These are phyloP conservation scores for Candida caryicola DNA, from an alignment of 805 yeast genomes.

Conservation along the genomic window DNA sequence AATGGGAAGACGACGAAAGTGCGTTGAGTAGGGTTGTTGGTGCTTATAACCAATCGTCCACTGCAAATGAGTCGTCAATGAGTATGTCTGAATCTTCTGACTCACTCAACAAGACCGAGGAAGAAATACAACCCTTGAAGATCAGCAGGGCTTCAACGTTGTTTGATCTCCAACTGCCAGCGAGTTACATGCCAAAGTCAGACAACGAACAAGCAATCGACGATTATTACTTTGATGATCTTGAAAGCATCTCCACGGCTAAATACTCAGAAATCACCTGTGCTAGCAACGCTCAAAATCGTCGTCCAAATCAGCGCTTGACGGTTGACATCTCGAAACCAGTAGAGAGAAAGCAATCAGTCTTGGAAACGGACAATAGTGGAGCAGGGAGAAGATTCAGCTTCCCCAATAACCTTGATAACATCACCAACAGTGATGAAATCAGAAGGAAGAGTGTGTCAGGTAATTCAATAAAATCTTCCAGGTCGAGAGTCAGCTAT, in stretches of 20 bases:
- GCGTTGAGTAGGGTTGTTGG: not conserved
- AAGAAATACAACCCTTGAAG: constrained; percentile 14
- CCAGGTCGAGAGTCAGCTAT: constrained; percentile 7
- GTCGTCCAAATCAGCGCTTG: too few relatives aligned
- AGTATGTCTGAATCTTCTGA: not conserved
- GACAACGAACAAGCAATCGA: constrained; percentile 4
- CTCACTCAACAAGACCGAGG: not conserved
- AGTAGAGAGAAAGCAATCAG: not conserved
- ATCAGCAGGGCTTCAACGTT: constrained; percentile 10
- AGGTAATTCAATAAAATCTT: constrained; percentile 6
- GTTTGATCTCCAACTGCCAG: not conserved
- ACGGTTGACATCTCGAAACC: too few relatives aligned
- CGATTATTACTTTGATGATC: constrained; percentile 10
- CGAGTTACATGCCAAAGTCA: not conserved
- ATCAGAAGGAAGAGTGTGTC: not conserved
- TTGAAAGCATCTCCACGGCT: constrained; percentile 10
- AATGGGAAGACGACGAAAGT: not conserved
- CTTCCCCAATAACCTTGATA: constrained; percentile 34
- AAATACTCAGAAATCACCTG: constrained; percentile 11
- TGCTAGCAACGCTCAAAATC: not conserved
- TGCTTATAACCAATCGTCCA: too few relatives aligned
- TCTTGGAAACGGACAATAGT: constrained; percentile 25
- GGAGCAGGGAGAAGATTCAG: constrained; percentile 37
- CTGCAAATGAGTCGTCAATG: too few relatives aligned
- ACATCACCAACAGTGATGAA: constrained; percentile 31